Base-by-base conservation (phyloP, 306 rosid species). In the Abrus precatorius region DNA sequence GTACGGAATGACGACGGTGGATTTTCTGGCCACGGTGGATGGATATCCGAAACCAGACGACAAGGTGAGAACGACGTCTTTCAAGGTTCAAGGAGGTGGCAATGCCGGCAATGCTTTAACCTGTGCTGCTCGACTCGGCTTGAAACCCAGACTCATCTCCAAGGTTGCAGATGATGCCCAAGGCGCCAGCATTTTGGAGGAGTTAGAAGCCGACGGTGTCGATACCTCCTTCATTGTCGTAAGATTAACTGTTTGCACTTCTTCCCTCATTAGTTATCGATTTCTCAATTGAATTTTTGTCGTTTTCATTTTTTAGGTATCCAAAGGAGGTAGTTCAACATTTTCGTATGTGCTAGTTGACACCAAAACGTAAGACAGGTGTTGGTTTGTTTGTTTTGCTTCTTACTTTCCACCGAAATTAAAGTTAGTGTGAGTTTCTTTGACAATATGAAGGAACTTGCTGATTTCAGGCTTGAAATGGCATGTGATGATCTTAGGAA, bases 41-140 rank as follows among this genome's bases (percentile, higher is more conserved):
- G 67, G 72, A 40, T 86, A 28, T 73, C 87, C 89, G 8, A 72
- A 86, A 29, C 89, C 87, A 4, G 89, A 86, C 76, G 85, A 86
- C 56, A 86, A 86, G 85, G 78, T 80, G 43, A 75, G 83, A 62
- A 83, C 87, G 55, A 66, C 72, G 38, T 76, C 83, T 34, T 77
- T 81, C 61, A 86, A 86, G 85, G 92, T 95, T 78, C 88, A 91
- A 88, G 99, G 98, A 76, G 99, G 99, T 68, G 99, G 99, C 32
- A 95, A 93, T 80, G 95, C 87, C 1, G 95, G 92, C 50, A 93
- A 95, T 82, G 94, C 98, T 64, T 79, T 93, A 36, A 91, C 98
- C 56, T 93, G 97, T 64, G 92, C 84, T 3, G 90, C 98, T 74
- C 92, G 98, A 14, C 90, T 95, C 82, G 99, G 98, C 34, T 84